These are phyloP conservation scores for Xylaria sp. DNA, from an alignment of 2,329 filamentous ascomycete genomes.

Conservation along the genomic window DNA sequence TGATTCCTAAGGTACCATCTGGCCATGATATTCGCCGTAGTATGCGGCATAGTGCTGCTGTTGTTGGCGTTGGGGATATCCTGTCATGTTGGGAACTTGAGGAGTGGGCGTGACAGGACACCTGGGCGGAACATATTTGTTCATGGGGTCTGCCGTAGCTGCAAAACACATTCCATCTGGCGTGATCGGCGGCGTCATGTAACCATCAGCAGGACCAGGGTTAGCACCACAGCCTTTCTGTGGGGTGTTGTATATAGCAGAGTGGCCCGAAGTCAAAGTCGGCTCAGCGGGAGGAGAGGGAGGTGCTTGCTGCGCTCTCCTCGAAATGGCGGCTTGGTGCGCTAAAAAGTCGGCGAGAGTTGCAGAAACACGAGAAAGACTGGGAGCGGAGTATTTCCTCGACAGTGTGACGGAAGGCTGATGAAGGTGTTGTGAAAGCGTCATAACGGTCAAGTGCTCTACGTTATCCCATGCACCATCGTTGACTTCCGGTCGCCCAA, in stretches of 20 bases:
- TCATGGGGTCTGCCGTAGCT: conserved; percentile 53
- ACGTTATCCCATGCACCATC: conserved; percentile 81
- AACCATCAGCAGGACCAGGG: conserved; percentile 75
- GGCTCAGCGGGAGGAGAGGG: conserved; percentile 70
- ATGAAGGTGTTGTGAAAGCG: conserved; percentile 68
- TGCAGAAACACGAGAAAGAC: conserved; percentile 64
- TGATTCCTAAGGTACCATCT: conserved; percentile 45
- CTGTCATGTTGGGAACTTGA: conserved; percentile 53
- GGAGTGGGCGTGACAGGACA: conserved; percentile 73
- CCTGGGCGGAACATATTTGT: conserved; percentile 64
- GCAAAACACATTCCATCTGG: conserved; percentile 73
- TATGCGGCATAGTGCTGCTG: conserved; percentile 59
- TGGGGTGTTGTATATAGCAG: conserved; percentile 79
- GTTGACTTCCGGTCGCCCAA: conserved; percentile 80
- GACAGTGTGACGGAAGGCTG: conserved; percentile 68
- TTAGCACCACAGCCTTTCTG: conserved; percentile 76
- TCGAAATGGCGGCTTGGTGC: conserved; percentile 67
- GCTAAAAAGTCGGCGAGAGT: conserved; percentile 69
- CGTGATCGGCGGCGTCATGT: conserved; percentile 87
- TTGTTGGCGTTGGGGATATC: conserved; percentile 55
- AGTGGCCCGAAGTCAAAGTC: conserved; percentile 60
- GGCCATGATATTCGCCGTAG: conserved; percentile 54
- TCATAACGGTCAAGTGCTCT: conserved; percentile 73
- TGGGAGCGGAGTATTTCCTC: conserved; percentile 68
- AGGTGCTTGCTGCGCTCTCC: conserved; percentile 59